A percentile compares a stretch with the other conserved stretches of the same genome.
Evolutionary conservation across 2,329 filamentous ascomycete species (phyloP).

Genomic region (Nemania abortiva): DNA sequence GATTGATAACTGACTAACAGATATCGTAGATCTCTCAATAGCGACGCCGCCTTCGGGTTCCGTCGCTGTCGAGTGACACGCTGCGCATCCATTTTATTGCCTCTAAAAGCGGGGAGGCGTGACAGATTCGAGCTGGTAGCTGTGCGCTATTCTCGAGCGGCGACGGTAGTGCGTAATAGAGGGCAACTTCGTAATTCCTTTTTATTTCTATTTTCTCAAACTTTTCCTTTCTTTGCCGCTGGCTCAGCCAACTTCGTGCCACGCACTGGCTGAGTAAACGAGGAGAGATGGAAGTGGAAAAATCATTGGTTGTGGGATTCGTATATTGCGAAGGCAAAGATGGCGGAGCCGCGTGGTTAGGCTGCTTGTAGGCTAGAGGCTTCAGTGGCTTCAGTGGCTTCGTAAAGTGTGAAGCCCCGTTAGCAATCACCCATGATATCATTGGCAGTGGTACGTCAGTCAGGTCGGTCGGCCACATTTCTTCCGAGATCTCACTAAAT

Average conservation of each 20-base stretch:
- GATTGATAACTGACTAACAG: constrained; percentile 16
- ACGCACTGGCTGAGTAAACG: neutral
- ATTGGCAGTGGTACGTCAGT: constrained; percentile 28
- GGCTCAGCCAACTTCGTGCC: constrained; percentile 5
- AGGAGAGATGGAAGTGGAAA: neutral
- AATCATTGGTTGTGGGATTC: constrained; percentile 5
- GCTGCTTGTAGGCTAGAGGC: neutral
- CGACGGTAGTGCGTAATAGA: constrained; percentile 22
- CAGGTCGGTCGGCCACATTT: neutral
- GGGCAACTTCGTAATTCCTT: constrained; percentile 17
- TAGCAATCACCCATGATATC: neutral
- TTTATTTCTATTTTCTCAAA: neutral
- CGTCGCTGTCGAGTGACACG: constrained; percentile 14
- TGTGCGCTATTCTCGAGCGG: constrained; percentile 18
- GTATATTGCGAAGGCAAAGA: constrained; percentile 8
- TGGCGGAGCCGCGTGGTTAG: constrained; percentile 23
- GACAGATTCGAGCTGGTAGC: constrained; percentile 19
- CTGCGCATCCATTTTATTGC: constrained; percentile 28
- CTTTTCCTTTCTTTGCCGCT: constrained; percentile 26
- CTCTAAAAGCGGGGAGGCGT: constrained; percentile 33
- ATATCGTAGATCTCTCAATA: constrained; percentile 24
- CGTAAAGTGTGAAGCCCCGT: constrained; percentile 17
- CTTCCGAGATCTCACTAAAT: constrained; percentile 10
- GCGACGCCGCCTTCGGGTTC: constrained; percentile 22
- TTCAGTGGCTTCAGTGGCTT: neutral